Evolutionary conservation across 2,329 filamentous ascomycete genomes (phyloP).

Genomic region (Cladophialophora carrionii): DNA sequence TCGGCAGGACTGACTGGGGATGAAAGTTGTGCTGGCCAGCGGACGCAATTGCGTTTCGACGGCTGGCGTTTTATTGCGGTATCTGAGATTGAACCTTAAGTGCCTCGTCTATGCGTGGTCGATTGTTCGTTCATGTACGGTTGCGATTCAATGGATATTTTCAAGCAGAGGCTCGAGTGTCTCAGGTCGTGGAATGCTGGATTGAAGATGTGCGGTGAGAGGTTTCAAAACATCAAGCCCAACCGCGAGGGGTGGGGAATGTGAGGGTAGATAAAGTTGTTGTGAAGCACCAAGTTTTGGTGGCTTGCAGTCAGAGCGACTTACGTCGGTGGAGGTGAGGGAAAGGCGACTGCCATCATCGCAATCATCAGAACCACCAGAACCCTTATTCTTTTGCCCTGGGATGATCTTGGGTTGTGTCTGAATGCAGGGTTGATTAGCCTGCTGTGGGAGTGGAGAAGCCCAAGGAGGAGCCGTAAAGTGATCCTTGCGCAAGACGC

Average conservation of each 20-base stretch:
- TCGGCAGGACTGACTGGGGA: conserved; percentile 30
- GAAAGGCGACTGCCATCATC: conserved; percentile 25
- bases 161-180: conserved; percentile 11
- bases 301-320: conserved; percentile 12
- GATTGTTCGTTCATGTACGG: neutral
- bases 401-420: conserved; percentile 7
- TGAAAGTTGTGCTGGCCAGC: conserved; percentile 18
- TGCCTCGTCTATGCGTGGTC: neutral
- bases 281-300: conserved; percentile 23
- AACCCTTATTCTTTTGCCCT: conserved; percentile 8
- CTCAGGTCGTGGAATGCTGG: conserved; percentile 24
- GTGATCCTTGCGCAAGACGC: conserved; percentile 23
- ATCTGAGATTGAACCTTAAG: conserved; percentile 2
- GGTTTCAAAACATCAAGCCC: conserved; percentile 22
- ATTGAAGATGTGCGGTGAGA: conserved; percentile 20
- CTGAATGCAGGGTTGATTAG: conserved; percentile 27
- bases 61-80: conserved; percentile 12
- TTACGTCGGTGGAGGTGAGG: conserved; percentile 33
- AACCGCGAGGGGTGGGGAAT: conserved; percentile 28
- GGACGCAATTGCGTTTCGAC: conserved; percentile 14
- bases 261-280: conserved; percentile 34
- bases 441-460: conserved; percentile 27
- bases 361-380: conserved; percentile 17
- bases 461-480: conserved; percentile 16
- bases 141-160: neutral